Evolutionary conservation across 192 early-diverging fungal genomes (phyloP).

Genomic region (Coemansia sp.): DNA sequence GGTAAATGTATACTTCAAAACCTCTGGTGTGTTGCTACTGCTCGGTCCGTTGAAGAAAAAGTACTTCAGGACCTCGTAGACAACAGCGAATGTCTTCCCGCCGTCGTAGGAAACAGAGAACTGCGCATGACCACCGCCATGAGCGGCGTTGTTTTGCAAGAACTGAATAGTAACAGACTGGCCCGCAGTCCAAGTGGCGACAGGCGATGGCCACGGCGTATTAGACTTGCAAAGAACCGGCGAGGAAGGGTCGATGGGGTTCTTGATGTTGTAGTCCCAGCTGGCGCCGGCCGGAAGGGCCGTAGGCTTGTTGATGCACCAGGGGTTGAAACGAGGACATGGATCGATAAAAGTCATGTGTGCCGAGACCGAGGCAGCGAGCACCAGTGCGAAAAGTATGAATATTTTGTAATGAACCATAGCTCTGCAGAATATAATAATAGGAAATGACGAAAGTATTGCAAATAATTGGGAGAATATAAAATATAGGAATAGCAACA

Average conservation of each 20-base stretch:
- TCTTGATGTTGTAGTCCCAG: slow-evolving; percentile 41
- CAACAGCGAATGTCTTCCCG: slow-evolving; percentile 60
- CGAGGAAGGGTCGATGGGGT: slow-evolving; percentile 32
- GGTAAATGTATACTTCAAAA: slow-evolving; percentile 47
- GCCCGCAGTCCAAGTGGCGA: slow-evolving; percentile 54
- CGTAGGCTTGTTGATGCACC: slow-evolving; percentile 8
- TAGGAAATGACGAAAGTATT: too few relatives aligned
- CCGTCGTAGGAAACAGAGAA: slow-evolving; percentile 65
- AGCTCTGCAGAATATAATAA: too few relatives aligned
- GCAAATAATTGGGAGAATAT: too few relatives aligned
- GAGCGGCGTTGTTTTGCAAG: slow-evolving; percentile 15
- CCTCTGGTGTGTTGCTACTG: slow-evolving; percentile 12
- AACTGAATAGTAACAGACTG: slow-evolving; percentile 54
- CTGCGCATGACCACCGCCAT: slow-evolving; percentile 67
- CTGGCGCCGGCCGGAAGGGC: slow-evolving; percentile 25
- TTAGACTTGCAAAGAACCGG: slow-evolving; percentile 34
- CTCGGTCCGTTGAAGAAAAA: slow-evolving; percentile 34
- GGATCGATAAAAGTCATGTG: slow-evolving; percentile 49
- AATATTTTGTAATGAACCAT: too few relatives aligned
- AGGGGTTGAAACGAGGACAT: slow-evolving; percentile 38
- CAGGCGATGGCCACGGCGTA: slow-evolving; percentile 29
- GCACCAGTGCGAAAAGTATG: background rate
- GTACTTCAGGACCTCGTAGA: slow-evolving; percentile 49
- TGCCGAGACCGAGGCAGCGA: slow-evolving; percentile 43
- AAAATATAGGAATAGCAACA: too few relatives aligned